Evolutionary conservation across 148 eudicot genomes (phyloP), one percentile per base, ranked within the genome.

Genomic region (Vaccinium myrtillus): DNA sequence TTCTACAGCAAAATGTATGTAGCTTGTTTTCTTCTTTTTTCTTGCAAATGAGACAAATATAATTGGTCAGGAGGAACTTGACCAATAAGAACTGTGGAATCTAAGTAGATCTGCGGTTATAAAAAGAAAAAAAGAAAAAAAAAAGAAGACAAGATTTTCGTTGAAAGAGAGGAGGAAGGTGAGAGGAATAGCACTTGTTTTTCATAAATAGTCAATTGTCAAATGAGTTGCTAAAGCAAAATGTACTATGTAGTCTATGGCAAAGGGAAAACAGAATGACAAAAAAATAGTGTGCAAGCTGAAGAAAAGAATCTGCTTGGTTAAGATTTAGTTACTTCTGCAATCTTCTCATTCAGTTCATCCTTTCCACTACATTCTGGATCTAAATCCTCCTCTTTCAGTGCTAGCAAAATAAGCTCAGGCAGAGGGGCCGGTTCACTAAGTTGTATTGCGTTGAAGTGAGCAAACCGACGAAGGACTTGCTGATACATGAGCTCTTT

Each of bases 401-500:
- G 90, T 12, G 94, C 94, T 86, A 97, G 79, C 87, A 89, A 84
- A 78, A 97, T 91, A 76, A 97, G 84, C 85, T 94, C 93, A 25
- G 74, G 87, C 87, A 97, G 70, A 5, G 98, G 92, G 70, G 97
- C 98, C 54, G 98, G 98, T 21, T 93, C 94, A 85, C 99, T 97
- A 84, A 97, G 89, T 82, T 97, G 98, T 88, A 97, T 97, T 83
- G 98, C 96, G 88, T 93, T 94, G 86, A 95, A 97, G 89, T 97
- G 98, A 79, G 95, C 95, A 89, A 97, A 97, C 43, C 99, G 97
- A 54, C 92, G 93, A 81, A 97, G 89, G 59, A 94, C 98, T 88
- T 95, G 99, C 88, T 97, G 98, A 88, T 97, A 97, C 98, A 97
- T 95, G 82, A 97, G 98, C 90, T 97, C 99, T 90, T 97, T 97